Evolutionary conservation across 345 rosid genomes (phyloP).

Genomic region (Boechera retrofracta): DNA sequence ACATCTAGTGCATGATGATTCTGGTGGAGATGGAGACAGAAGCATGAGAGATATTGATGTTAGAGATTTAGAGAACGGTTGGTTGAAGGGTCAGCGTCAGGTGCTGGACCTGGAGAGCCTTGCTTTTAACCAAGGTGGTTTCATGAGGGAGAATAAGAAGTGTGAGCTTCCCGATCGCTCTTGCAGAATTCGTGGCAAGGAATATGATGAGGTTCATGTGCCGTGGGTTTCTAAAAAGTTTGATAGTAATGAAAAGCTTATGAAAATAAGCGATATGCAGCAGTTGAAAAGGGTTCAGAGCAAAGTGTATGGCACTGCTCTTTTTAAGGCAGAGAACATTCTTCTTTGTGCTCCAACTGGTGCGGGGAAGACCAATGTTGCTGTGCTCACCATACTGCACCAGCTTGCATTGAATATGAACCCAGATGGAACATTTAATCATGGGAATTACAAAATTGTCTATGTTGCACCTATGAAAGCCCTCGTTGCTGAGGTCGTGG

Average conservation of each 20-base stretch:
- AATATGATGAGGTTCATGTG: constrained; percentile 84
- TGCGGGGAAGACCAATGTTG: constrained; percentile 93
- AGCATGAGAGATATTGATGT: constrained; percentile 59
- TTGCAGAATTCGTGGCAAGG: constrained; percentile 60
- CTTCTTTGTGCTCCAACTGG: constrained; percentile 98
- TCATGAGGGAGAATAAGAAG: constrained; percentile 72
- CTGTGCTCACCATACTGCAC: constrained; percentile 88
- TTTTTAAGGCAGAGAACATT: constrained; percentile 71
- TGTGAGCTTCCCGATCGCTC: constrained; percentile 72
- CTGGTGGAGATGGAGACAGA: constrained; percentile 59
- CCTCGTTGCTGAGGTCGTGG: constrained; percentile 86
- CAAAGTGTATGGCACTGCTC: constrained; percentile 77
- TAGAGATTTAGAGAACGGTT: constrained; percentile 67
- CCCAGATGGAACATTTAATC: constrained; percentile 71
- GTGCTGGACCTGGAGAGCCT: constrained; percentile 75
- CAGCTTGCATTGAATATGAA: constrained; percentile 69
- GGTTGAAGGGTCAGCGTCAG: constrained; percentile 80
- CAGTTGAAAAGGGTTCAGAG: constrained; percentile 90
- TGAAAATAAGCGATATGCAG: constrained; percentile 71
- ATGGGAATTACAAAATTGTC: constrained; percentile 73
- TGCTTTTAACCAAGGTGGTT: constrained; percentile 82
- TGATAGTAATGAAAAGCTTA: constrained; percentile 65
- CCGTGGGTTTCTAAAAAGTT: constrained; percentile 71
- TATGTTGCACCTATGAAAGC: constrained; percentile 99
- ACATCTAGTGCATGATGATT: constrained; percentile 62